Conservation (phyloP, 768 basidiomycete species). For the Pisolithus sp. region DNA sequence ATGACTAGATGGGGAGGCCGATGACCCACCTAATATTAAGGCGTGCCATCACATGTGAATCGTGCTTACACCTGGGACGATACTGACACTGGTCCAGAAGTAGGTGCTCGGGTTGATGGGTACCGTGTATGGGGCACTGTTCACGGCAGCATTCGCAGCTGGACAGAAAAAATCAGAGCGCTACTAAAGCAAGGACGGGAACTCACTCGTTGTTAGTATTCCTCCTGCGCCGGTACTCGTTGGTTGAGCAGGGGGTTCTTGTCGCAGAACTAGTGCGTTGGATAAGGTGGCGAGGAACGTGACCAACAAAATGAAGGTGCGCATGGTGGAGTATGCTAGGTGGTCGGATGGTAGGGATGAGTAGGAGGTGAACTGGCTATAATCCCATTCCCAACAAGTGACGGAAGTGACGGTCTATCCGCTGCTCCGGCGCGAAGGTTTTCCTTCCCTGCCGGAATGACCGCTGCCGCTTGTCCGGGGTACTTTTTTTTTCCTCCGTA, state of each 20-base stretch:
- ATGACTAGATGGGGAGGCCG: neutral
- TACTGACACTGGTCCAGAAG: slow-evolving; percentile 6
- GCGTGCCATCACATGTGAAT: slow-evolving; percentile 2
- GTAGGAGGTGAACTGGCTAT: neutral
- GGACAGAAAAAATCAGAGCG: neutral
- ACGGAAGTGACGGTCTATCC: neutral
- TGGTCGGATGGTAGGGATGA: neutral
- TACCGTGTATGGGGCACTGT: slow-evolving; percentile 2
- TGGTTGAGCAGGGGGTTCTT: neutral
- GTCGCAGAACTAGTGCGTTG: neutral
- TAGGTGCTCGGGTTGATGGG: slow-evolving; percentile 3
- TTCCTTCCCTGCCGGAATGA: neutral
- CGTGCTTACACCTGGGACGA: slow-evolving; percentile 5
- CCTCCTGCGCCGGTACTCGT: neutral
- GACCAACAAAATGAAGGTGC: neutral
- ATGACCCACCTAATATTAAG: neutral
- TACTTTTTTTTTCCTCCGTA: too few species aligned
- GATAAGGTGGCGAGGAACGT: neutral
- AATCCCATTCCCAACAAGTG: neutral
- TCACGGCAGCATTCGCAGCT: slow-evolving; percentile 1
- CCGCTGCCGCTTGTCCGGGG: neutral
- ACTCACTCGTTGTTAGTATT: slow-evolving; percentile 3
- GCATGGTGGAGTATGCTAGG: neutral
- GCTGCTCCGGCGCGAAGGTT: neutral
- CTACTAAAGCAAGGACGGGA: neutral